Base-by-base conservation (phyloP, 2,329 filamentous ascomycete species). In the Pseudogymnoascus verrucosus region DNA sequence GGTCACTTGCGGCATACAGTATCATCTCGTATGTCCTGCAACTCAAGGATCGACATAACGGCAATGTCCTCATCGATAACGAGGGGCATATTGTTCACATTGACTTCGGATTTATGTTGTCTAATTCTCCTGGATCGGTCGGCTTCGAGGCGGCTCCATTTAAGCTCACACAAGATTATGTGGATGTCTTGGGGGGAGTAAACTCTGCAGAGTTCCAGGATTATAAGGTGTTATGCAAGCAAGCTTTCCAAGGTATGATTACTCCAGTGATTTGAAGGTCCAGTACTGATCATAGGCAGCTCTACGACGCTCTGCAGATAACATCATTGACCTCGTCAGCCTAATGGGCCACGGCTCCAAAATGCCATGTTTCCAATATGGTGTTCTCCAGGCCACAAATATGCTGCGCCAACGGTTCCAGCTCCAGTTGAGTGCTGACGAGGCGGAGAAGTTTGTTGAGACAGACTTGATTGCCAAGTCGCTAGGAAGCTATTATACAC, bases 91-190 rank as follows among this genome's bases (percentile, higher is more conserved):
- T 93, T 64, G 87, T 95, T 65, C 90, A 95, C 73, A 95, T 95
- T 66, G 90, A 95, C 75, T 95, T 95, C 74, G 90, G 90, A 63
- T 95, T 95, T 74, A 93, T 95, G 89, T 80, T 95, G 36, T 93
- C 89, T 57, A 95, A 95, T 74, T 92, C 89, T 1, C 90, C 90
- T 0, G 90, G 90, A 0, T 89, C 87, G 7, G 90, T 95, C 72
- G 90, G 89, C 2, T 95, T 95, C 70, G 90, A 95, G 76, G 90
- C 90, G 12, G 90, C 90, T 4, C 90, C 90, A 0, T 95, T 95
- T 76, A 95, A 95, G 78, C 79, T 95, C 26, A 93, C 90, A 1
- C 85, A 92, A 67, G 90, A 95, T 72, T 95, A 95, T 72, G 87
- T 95, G 40, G 90, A 95, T 69, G 89, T 95, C 6, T 78, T 95